Percentiles rank a stretch among this genome's conserved stretches.
Evolutionary conservation across 2,329 filamentous ascomycete species (phyloP).

Genomic region (Ophiosphaerella korrae): DNA sequence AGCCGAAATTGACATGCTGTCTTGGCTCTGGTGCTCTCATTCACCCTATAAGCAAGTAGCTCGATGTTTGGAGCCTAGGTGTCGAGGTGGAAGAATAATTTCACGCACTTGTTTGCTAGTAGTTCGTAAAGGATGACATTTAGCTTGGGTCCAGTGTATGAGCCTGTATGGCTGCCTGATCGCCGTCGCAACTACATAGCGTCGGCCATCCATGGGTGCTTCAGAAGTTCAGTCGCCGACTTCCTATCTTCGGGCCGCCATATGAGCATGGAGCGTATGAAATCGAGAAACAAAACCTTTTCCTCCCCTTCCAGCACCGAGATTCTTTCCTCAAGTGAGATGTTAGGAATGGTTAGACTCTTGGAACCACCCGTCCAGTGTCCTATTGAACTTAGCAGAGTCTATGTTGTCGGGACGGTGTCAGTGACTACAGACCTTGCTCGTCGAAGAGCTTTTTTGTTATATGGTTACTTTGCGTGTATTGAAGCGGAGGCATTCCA

Average conservation of each 20-base stretch:
- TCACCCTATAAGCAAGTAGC: too few species aligned
- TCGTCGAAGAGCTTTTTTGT: slow-evolving; percentile 29
- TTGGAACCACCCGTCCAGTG: slow-evolving; percentile 22
- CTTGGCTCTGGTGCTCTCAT: too few species aligned
- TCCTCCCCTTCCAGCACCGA: slow-evolving; percentile 28
- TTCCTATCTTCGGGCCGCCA: slow-evolving; percentile 45
- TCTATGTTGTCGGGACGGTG: slow-evolving; percentile 14
- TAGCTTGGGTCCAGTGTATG: too few species aligned
- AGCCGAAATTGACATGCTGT: too few species aligned
- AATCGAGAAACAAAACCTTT: slow-evolving; percentile 39
- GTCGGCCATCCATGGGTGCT: not conserved
- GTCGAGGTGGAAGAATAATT: too few species aligned
- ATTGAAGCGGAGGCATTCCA: slow-evolving; percentile 30
- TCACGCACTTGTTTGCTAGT: too few species aligned
- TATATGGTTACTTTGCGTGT: slow-evolving; percentile 24
- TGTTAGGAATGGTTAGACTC: slow-evolving; percentile 16
- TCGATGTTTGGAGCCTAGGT: too few species aligned
- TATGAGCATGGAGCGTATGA: slow-evolving; percentile 43
- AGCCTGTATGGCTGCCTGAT: slow-evolving; percentile 18
- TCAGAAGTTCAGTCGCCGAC: slow-evolving; percentile 24
- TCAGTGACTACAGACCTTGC: slow-evolving; percentile 27
- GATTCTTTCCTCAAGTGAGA: slow-evolving; percentile 22
- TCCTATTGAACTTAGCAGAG: slow-evolving; percentile 21
- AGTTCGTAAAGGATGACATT: too few species aligned
- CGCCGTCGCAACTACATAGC: slow-evolving; percentile 21